Evolutionary conservation across 306 rosid species (phyloP).

Genomic region (Ziziphus jujuba): DNA sequence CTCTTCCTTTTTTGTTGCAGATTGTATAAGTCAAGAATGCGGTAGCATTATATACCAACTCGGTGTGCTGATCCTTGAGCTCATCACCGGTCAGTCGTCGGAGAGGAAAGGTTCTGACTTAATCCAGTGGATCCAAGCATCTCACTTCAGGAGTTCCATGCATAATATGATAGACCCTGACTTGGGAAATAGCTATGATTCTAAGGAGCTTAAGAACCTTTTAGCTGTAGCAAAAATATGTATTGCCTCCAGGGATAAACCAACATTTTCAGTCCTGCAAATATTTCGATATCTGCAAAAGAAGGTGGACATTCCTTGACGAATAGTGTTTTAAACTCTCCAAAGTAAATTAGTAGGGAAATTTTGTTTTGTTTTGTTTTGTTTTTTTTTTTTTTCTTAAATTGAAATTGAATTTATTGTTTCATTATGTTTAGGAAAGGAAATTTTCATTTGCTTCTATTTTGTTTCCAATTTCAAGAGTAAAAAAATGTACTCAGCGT

Average conservation of each 20-base stretch:
- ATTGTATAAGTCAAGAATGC: slow-evolving; percentile 49
- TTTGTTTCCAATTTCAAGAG: no score
- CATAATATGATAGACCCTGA: slow-evolving; percentile 94
- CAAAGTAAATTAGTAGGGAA: not conserved
- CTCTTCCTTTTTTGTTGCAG: slow-evolving; percentile 38
- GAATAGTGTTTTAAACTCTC: slow-evolving; percentile 11
- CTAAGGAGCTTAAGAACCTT: slow-evolving; percentile 69
- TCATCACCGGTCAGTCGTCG: slow-evolving; percentile 83
- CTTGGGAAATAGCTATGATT: slow-evolving; percentile 66
- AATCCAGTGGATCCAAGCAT: slow-evolving; percentile 78
- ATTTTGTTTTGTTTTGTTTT: no score
- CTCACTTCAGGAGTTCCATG: slow-evolving; percentile 62
- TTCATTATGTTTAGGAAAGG: no score
- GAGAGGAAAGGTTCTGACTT: slow-evolving; percentile 67
- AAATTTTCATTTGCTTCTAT: no score
- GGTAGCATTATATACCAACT: slow-evolving; percentile 71
- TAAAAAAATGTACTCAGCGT: no score
- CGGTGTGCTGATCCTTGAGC: slow-evolving; percentile 81
- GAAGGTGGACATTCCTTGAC: slow-evolving; percentile 43
- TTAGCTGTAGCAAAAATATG: slow-evolving; percentile 84
- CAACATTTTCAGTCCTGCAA: slow-evolving; percentile 67
- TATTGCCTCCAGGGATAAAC: slow-evolving; percentile 62
- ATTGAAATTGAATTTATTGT: not conserved
- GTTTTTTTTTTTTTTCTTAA: not conserved
- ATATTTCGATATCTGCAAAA: slow-evolving; percentile 70